These are phyloP conservation scores for Cucurbita ficifolia DNA, from an alignment of 306 rosid species.

Conservation along the genomic window DNA sequence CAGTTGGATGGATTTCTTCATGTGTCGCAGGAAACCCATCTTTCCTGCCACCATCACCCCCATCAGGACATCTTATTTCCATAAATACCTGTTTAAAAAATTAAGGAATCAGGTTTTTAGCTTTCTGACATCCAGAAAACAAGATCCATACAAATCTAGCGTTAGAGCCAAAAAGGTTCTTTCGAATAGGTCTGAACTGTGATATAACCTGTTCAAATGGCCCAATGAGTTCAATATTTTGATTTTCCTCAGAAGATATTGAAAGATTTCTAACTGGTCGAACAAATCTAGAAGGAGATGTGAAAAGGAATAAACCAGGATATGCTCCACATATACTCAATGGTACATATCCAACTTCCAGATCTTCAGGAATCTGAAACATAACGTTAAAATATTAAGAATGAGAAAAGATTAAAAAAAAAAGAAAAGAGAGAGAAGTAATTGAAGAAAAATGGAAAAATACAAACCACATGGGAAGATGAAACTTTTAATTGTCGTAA, in stretches of 20 bases:
- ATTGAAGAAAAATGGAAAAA: constrained; percentile 4
- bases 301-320: constrained; percentile 79
- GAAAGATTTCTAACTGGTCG: constrained; percentile 80
- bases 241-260: constrained; percentile 32
- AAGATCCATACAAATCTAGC: background rate
- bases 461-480: constrained; percentile 46
- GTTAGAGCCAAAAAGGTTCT: constrained; percentile 1
- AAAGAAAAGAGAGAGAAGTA: too few species aligned
- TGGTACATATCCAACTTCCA: constrained; percentile 92
- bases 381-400: constrained; percentile 8
- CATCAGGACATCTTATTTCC: constrained; percentile 94
- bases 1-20: constrained; percentile 95
- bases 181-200: background rate
- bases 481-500: constrained; percentile 54
- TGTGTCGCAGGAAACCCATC: constrained; percentile 76
- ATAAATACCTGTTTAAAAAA: constrained; percentile 45
- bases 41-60: constrained; percentile 86
- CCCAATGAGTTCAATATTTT: constrained; percentile 68
- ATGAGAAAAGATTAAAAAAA: background rate
- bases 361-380: constrained; percentile 69
- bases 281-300: constrained; percentile 70
- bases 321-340: constrained; percentile 79
- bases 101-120: background rate
- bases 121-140: background rate
- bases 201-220: constrained; percentile 83